Evolutionary conservation across 495 filamentous ascomycete species (phyloP).

Genomic region (Neurospora sp.): DNA sequence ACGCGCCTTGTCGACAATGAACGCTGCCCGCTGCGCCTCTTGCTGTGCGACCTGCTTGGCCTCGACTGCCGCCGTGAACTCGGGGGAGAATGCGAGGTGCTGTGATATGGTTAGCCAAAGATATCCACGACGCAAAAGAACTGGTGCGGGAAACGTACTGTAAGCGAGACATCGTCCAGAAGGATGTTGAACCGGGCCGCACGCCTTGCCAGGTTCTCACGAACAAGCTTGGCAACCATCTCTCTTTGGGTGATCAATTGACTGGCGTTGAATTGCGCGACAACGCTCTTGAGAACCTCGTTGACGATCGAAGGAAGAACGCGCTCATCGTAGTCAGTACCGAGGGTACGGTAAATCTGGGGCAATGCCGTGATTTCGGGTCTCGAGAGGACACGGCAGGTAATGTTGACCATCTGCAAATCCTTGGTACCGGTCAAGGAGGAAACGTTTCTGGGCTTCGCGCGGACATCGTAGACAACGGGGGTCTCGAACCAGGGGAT

Average conservation of each 20-base stretch:
- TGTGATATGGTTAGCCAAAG: conserved; percentile 28
- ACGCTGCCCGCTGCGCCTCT: conserved; percentile 93
- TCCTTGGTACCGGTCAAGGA: conserved; percentile 98
- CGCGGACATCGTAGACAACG: conserved; percentile 93
- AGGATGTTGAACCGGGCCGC: conserved; percentile 96
- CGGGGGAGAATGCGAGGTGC: conserved; percentile 98
- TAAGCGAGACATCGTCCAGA: conserved; percentile 93
- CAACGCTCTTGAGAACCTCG: conserved; percentile 96
- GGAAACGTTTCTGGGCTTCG: conserved; percentile 91
- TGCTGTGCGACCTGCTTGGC: conserved; percentile 99
- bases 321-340: conserved; percentile 92
- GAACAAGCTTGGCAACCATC: conserved; percentile 81
- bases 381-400: conserved; percentile 94
- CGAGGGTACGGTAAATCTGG: conserved; percentile 92
- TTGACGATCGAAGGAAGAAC: conserved; percentile 97
- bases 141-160: conserved; percentile 46
- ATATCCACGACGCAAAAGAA: not conserved
- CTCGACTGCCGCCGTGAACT: conserved; percentile 97
- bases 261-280: conserved; percentile 97
- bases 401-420: conserved; percentile 99
- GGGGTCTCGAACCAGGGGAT: conserved; percentile 98
- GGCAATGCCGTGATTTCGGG: conserved; percentile 82
- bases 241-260: conserved; percentile 98
- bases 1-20: conserved; percentile 96
- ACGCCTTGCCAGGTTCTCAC: conserved; percentile 83